A percentile compares a stretch with the other conserved stretches of the same genome.
Conservation (phyloP, 495 filamentous ascomycete genomes). For the Lepidopterella palustris region DNA sequence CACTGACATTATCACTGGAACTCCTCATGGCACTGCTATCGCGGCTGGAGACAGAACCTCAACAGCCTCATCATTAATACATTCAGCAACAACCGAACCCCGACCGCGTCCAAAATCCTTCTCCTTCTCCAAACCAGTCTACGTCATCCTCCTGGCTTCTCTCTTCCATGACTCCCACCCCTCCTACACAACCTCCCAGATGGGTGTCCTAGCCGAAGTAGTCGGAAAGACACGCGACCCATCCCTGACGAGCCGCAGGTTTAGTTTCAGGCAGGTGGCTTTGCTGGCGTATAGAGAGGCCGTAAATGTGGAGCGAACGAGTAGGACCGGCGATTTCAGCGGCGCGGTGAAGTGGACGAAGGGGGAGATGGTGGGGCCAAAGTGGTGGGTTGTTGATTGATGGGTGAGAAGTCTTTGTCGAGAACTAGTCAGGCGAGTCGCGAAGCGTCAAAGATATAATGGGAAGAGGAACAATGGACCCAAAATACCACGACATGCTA, state of each 20-base stretch:
- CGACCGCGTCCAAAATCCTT: not conserved
- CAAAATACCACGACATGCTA: no score
- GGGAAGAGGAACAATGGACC: no score
- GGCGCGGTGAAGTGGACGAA: not conserved
- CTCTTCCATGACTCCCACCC: not conserved
- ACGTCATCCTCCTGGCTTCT: not conserved
- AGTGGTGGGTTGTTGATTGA: conserved; percentile 13
- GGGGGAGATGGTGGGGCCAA: conserved; percentile 8
- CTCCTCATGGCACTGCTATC: no score
- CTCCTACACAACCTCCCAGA: not conserved
- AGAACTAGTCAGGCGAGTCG: no score
- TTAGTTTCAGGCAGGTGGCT: conserved; percentile 1
- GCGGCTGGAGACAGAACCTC: not conserved
- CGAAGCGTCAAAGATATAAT: no score
- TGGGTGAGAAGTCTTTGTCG: not conserved
- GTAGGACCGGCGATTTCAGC: conserved; percentile 1
- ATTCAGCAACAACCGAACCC: no score
- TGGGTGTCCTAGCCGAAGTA: not conserved
- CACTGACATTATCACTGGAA: no score
- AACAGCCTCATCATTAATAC: no score
- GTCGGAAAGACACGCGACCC: not conserved
- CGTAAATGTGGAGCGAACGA: not conserved
- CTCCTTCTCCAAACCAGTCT: not conserved
- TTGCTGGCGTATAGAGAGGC: not conserved
- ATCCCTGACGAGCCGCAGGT: not conserved